phyloP scores from a whole-genome alignment of 148 eudicot genomes.

The Fagopyrum homotropicum region DNA sequence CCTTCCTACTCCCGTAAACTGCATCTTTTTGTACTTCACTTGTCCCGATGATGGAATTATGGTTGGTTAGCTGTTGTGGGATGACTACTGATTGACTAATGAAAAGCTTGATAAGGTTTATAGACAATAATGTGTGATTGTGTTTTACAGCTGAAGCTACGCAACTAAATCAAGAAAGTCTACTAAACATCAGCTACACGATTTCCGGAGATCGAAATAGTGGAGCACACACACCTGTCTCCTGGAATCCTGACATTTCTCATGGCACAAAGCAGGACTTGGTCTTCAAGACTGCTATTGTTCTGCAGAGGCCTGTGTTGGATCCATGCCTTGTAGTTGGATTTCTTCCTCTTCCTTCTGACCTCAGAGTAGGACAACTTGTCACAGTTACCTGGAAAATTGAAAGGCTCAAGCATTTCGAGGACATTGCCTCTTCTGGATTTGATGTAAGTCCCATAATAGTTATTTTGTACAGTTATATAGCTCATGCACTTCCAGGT shows the following conservation, averaged over 20 bases:
- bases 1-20: background rate
- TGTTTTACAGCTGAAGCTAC: slow-evolving; percentile 45
- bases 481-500: too few species aligned
- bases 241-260: slow-evolving; percentile 24
- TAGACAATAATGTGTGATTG: background rate
- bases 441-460: slow-evolving; percentile 34
- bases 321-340: slow-evolving; percentile 98
- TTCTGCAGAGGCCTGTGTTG: slow-evolving; percentile 79
- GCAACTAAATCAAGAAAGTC: slow-evolving; percentile 40
- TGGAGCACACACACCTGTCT: slow-evolving; percentile 79
- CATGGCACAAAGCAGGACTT: slow-evolving; percentile 33
- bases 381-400: slow-evolving; percentile 90
- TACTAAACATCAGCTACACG: slow-evolving; percentile 63
- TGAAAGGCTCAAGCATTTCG: slow-evolving; percentile 74
- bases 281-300: slow-evolving; percentile 73
- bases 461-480: background rate
- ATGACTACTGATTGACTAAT: background rate
- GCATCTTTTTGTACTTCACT: too few species aligned
- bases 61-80: background rate
- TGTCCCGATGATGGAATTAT: too few species aligned
- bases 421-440: slow-evolving; percentile 33
- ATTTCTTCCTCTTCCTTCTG: slow-evolving; percentile 89
- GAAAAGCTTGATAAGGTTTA: background rate
- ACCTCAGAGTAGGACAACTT: slow-evolving; percentile 84
- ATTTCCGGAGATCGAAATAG: slow-evolving; percentile 61